These are phyloP conservation scores for Persicaria maculosa DNA, from an alignment of 148 eudicot genomes.

Conservation along the genomic window DNA sequence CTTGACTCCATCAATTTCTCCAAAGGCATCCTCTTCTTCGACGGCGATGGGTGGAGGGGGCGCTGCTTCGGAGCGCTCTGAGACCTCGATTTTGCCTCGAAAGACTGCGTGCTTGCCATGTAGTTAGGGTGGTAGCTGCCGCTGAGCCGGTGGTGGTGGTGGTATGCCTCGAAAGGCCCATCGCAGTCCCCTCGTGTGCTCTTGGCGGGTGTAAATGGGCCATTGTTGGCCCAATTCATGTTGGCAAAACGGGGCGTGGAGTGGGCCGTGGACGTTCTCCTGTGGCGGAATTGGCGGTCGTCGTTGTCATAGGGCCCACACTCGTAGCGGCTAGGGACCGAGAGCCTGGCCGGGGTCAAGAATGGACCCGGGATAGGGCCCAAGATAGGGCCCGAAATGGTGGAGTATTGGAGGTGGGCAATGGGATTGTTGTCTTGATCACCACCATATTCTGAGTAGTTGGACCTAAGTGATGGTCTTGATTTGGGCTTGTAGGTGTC, in stretches of 20 bases:
- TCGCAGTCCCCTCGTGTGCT: conserved; percentile 24
- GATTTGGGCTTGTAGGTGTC: conserved; percentile 63
- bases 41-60: conserved; percentile 31
- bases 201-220: conserved; percentile 52
- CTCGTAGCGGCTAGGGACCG: conserved; percentile 45
- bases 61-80: conserved; percentile 82
- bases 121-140: conserved; percentile 36
- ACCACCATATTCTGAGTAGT: conserved; percentile 34
- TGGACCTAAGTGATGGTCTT: conserved; percentile 39
- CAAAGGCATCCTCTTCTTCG: conserved; percentile 55
- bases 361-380: conserved; percentile 46
- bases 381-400: conserved; percentile 41
- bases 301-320: conserved; percentile 37
- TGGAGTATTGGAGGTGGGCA: conserved; percentile 28
- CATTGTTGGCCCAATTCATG: conserved; percentile 19
- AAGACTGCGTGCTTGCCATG: conserved; percentile 77
- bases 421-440: conserved; percentile 16
- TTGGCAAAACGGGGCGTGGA: conserved; percentile 63
- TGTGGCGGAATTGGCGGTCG: conserved; percentile 17
- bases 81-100: conserved; percentile 69
- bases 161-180: conserved; percentile 26
- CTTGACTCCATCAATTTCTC: conserved; percentile 69
- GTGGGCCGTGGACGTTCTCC: conserved; percentile 49
- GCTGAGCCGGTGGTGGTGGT: conserved; percentile 16
- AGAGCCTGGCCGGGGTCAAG: conserved; percentile 27